Evolutionary conservation across 176 grass and related monocot genomes (phyloP).

Genomic region (Otatea glauca): DNA sequence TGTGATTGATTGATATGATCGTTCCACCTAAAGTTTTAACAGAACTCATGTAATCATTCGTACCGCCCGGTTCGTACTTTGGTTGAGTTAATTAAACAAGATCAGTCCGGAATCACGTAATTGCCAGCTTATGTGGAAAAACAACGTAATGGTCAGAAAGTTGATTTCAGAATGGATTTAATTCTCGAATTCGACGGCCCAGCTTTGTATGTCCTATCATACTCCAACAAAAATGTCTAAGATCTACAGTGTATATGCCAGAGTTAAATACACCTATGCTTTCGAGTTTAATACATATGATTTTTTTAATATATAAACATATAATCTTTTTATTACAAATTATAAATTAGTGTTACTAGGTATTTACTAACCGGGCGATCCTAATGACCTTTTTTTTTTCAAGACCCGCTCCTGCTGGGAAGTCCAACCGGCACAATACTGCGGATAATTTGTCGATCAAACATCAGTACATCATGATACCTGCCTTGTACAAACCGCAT

Average conservation of each 20-base stretch:
- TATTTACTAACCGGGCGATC: no score
- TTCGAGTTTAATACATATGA: no score
- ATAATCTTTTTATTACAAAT: no score
- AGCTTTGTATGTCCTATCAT: background rate
- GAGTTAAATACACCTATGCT: no score
- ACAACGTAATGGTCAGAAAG: background rate
- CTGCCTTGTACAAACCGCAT: no score
- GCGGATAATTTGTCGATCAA: background rate
- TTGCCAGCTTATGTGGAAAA: background rate
- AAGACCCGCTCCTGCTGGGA: no score
- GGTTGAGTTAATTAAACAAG: background rate
- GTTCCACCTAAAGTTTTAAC: constrained; percentile 29
- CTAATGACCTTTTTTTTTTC: no score
- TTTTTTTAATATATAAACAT: no score
- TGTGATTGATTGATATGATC: constrained; percentile 45
- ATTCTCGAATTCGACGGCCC: no score
- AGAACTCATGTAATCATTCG: background rate
- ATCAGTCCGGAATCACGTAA: background rate
- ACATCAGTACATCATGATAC: no score
- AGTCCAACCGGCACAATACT: background rate
- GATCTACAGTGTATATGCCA: no score
- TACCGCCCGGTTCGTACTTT: background rate
- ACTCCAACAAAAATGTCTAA: background rate
- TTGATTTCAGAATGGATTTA: background rate
- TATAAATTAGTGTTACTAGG: no score